These are phyloP conservation scores for Ichthyophthirius multifiliis DNA, from an alignment of 169 alveolate species.

Conservation along the genomic window DNA sequence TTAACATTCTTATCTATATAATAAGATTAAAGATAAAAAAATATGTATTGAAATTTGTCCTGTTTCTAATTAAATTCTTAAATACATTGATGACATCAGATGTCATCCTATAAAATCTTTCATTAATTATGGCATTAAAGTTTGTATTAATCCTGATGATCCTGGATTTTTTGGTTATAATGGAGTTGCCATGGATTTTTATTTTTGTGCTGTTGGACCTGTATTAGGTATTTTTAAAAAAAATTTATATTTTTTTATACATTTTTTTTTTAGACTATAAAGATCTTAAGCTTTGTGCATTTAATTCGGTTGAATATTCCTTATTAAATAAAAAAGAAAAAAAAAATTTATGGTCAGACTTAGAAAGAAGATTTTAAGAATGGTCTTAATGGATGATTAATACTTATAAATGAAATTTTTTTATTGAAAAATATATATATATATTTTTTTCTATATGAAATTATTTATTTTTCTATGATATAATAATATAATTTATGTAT, in stretches of 20 bases:
- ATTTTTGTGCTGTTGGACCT: conserved; percentile 44
- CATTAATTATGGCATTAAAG: conserved; percentile 39
- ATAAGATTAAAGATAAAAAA: conserved; percentile 27
- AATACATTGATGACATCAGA: conserved; percentile 51
- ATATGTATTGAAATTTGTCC: conserved; percentile 64
- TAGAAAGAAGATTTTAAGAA: conserved; percentile 1
- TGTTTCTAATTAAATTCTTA: conserved; percentile 35
- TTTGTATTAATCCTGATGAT: conserved; percentile 57
- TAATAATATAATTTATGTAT: too few species aligned
- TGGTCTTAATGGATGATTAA: background rate
- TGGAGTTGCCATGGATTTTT: conserved; percentile 45
- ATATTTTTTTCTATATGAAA: too few species aligned
- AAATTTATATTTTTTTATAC: background rate
- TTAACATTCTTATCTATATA: conserved; percentile 43
- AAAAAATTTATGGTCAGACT: background rate
- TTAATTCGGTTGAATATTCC: background rate
- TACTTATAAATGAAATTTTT: too few species aligned
- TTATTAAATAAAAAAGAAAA: background rate
- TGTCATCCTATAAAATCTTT: conserved; percentile 48
- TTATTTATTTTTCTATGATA: too few species aligned
- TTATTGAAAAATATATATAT: too few species aligned
- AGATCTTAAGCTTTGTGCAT: background rate
- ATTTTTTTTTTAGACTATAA: background rate
- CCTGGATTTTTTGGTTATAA: conserved; percentile 57
- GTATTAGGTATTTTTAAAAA: conserved; percentile 25